Percentiles rank a stretch among this genome's conserved stretches.
These are phyloP conservation scores for Sphenostylis stenocarpa DNA, from an alignment of 306 rosid species.

Conservation along the genomic window DNA sequence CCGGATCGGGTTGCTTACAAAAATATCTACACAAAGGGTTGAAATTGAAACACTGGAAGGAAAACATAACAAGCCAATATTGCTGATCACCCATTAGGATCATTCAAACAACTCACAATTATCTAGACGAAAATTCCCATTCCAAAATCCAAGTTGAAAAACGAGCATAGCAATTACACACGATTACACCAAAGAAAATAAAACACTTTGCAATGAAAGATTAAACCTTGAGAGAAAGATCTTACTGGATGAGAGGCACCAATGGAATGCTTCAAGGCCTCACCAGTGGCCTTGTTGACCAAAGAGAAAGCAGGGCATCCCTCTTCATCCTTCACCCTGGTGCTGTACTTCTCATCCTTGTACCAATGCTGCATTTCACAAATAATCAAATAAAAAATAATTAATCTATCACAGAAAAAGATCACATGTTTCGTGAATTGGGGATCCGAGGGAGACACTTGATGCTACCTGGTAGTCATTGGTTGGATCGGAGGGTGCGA, in stretches of 20 bases:
- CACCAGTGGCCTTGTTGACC: conserved; percentile 75
- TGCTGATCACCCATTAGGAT: not conserved
- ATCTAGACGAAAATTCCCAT: not conserved
- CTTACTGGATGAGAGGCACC: conserved; percentile 74
- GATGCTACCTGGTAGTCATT: conserved; percentile 51
- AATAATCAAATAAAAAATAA: not conserved
- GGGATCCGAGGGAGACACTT: not conserved
- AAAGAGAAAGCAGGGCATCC: conserved; percentile 77
- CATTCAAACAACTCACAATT: not conserved
- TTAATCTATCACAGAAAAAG: not conserved
- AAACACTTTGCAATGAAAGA: not conserved
- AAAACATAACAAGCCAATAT: not conserved
- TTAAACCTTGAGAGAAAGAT: not conserved
- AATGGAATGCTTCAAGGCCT: conserved; percentile 74
- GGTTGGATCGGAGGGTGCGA: conserved; percentile 51
- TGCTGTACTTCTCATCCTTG: conserved; percentile 85
- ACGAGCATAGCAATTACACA: not conserved
- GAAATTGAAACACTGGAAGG: not conserved
- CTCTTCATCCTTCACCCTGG: conserved; percentile 76
- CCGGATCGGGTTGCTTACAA: not conserved
- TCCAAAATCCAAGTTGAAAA: not conserved
- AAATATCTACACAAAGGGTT: not conserved
- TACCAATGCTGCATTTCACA: conserved; percentile 69
- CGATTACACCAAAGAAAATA: not conserved
- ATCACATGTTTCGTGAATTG: not conserved